Base-by-base conservation (phyloP, 2,329 filamentous ascomycete species). In the Exophiala viscosa region DNA sequence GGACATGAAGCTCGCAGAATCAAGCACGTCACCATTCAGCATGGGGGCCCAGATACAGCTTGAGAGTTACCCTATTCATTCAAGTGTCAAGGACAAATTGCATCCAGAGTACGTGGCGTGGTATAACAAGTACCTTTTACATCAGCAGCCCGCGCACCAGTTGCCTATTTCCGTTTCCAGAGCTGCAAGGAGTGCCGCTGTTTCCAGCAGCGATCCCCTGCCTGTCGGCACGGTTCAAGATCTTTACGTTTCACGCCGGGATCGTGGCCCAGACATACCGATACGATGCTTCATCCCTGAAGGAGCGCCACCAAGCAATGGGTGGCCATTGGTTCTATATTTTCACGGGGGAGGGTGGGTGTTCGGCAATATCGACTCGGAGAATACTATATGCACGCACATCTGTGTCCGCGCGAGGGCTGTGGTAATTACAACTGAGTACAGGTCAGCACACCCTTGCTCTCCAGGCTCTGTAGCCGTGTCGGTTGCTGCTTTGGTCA, bases 311-410 rank as follows among this genome's bases (percentile, higher is more conserved):
- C 55, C 57, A 5, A 39, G 23, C 7, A 44, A 57, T 0, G 80
- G 80, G 20, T 83, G 79, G 79, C 80, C 79, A 2, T 71, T 76
- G 5, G 73, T 77, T 62, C 57, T 83, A 3, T 83, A 80, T 62
- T 79, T 74, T 60, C 80, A 83, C 59, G 80, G 79, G 3, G 79
- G 79, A 1, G 80, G 79, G 3, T 83, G 78, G 78, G 79, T 82
- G 2, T 59, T 82, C 31, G 80, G 79, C 0, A 79, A 76, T 41
- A 80, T 82, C 36, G 71, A 78, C 51, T 80, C 78, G 0, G 80
- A 83, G 66, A 82, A 82, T 58, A 71, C 73, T 4, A 75, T 82
- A 3, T 77, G 77, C 43, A 74, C 77, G 14, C 74, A 81, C 58
- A 63, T 83, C 11, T 81, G 77, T 56, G 69, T 69, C 14, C 67